Base-by-base conservation (phyloP, 257 asterid genomes). In the Orobanche coerulescens region DNA sequence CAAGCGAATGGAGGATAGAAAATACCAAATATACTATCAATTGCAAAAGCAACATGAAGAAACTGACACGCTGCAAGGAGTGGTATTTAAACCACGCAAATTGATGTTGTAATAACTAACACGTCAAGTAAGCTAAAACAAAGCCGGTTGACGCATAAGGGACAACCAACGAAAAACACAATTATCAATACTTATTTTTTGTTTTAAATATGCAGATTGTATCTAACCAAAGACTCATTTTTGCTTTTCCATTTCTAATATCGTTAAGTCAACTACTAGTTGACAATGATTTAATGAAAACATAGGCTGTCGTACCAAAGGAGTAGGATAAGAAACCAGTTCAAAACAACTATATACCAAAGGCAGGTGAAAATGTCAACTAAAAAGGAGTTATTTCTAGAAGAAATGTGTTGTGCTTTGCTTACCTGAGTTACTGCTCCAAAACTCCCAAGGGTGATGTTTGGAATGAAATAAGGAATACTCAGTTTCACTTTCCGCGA, bases 381-480 rank as follows among this genome's bases (percentile, higher is more conserved):
- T 11, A 50, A 22, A 50, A 39, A 50, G 16, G 33, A 50, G 10
- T 11, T 50, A 48, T 37, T 33, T 37, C 58, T 43, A 62, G 63
- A 55, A 49, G 18, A 64, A 62, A 11, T 1, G 23, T 24, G 37
- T 52, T 15, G 55, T 16, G 10, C 20, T 10, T 65, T 44, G 54
- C 58, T 58, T 69, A 81, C 94, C 96, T 86, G 98, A 69, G 95
- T 88, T 71, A 92, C 86, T 58, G 98, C 96, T 51, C 98, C 98
- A 84, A 92, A 92, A 75, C 91, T 92, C 71, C 98, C 98, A 37
- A 92, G 84, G 22, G 98, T 88, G 68, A 88, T 88, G 69, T 92
- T 92, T 31, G 98, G 98, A 56, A 92, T 92, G 58, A 92, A 83
- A 71, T 58, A 92, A 46, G 98, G 96, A 76, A 88, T 88, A 79